A percentile compares a stretch with the other conserved stretches of the same genome.
These are phyloP conservation scores for Pseudonectria foliicola DNA, from an alignment of 2,329 filamentous ascomycete species.

Conservation along the genomic window DNA sequence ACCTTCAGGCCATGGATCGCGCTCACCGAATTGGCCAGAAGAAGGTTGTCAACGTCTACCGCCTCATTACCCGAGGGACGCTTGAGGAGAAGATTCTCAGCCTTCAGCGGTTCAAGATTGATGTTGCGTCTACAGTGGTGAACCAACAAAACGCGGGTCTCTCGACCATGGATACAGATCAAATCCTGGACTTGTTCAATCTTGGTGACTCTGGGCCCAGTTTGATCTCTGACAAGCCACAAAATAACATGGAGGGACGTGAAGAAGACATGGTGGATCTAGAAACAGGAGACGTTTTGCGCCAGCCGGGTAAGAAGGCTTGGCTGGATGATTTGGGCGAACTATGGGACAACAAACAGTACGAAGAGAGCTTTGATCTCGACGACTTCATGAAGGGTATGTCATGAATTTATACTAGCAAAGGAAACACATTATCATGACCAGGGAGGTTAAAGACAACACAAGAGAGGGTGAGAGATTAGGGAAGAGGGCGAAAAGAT, in stretches of 20 bases:
- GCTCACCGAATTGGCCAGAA: conserved; percentile 98
- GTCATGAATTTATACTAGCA: conserved; percentile 41
- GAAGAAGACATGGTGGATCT: conserved; percentile 89
- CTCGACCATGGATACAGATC: conserved; percentile 94
- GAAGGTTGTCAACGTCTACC: conserved; percentile 99
- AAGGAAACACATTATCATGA: too few species aligned
- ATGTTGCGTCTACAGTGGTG: conserved; percentile 94
- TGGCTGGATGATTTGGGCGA: conserved; percentile 94
- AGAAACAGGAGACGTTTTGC: conserved; percentile 82
- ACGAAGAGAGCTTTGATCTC: conserved; percentile 95
- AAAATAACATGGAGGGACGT: conserved; percentile 51
- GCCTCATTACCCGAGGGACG: conserved; percentile 89
- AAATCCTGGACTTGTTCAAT: conserved; percentile 94
- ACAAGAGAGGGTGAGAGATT: background rate
- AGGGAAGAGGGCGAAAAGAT: background rate
- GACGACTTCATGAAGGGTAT: conserved; percentile 94
- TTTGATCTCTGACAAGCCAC: conserved; percentile 54
- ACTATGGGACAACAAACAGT: conserved; percentile 94
- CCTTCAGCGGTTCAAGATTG: conserved; percentile 98
- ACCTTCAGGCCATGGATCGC: conserved; percentile 97
- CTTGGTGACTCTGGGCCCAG: conserved; percentile 70
- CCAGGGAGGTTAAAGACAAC: background rate
- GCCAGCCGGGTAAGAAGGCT: conserved; percentile 93
- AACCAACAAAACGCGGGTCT: conserved; percentile 98
- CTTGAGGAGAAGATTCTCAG: conserved; percentile 98